Percentiles rank a stretch among this genome's conserved stretches.
Conservation (phyloP, 495 filamentous ascomycete genomes). For the Podospora pseudocomata region DNA sequence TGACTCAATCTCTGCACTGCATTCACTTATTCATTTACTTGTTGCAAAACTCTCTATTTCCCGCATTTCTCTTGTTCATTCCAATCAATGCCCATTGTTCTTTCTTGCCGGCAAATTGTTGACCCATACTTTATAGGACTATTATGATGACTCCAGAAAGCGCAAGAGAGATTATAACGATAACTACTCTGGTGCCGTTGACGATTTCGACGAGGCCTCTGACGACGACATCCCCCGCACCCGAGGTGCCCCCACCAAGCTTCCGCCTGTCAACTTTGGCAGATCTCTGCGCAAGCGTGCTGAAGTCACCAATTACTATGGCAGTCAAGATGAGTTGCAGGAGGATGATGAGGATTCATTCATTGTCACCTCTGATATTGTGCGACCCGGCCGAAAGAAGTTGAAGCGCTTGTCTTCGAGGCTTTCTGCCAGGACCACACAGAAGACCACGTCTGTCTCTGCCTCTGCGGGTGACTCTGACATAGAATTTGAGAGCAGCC, state of each 20-base stretch:
- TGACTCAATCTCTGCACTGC: background rate
- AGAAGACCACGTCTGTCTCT: background rate
- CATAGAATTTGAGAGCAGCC: slow-evolving; percentile 45
- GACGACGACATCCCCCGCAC: slow-evolving; percentile 20
- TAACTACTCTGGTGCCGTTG: slow-evolving; percentile 20
- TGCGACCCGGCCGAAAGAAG: slow-evolving; percentile 16
- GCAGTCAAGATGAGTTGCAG: slow-evolving; percentile 46
- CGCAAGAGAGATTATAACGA: slow-evolving; percentile 23
- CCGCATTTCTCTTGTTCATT: background rate
- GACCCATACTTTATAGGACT: slow-evolving; percentile 7
- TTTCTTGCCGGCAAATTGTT: slow-evolving; percentile 4
- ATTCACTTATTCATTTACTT: background rate
- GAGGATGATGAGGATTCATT: slow-evolving; percentile 27
- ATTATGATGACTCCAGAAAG: slow-evolving; percentile 20
- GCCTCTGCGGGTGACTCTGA: slow-evolving; percentile 30
- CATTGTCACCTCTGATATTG: slow-evolving; percentile 35
- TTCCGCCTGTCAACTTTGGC: slow-evolving; percentile 11
- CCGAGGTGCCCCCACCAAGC: slow-evolving; percentile 9
- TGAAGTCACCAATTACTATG: slow-evolving; percentile 27
- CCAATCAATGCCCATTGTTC: background rate
- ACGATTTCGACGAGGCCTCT: slow-evolving; percentile 33
- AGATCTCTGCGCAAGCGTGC: slow-evolving; percentile 27
- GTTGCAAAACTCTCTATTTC: background rate
- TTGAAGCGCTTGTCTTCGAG: background rate
- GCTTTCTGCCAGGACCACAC: slow-evolving; percentile 7